Percentiles rank a stretch among this genome's conserved stretches.
phyloP scores from a whole-genome alignment of 257 asterid species.

The Dorcoceras hygrometricum region DNA sequence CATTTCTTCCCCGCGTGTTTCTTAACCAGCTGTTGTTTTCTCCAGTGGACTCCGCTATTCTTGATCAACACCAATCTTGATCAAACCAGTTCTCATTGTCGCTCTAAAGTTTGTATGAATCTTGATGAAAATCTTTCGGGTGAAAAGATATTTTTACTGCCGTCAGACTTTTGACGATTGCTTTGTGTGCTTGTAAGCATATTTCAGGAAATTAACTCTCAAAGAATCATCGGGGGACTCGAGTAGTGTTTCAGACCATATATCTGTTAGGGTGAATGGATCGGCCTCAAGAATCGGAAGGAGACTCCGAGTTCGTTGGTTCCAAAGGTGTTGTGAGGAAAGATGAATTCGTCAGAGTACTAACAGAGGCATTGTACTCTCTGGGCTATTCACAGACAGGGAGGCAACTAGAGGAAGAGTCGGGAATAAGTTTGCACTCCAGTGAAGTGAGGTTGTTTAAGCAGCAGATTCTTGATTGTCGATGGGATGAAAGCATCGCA shows the following conservation, averaged over 20 bases:
- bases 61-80: neutral
- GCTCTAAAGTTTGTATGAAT: neutral
- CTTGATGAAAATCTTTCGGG: neutral
- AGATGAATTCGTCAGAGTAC: slow-evolving; percentile 62
- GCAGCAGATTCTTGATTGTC: slow-evolving; percentile 69
- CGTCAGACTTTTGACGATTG: slow-evolving; percentile 5
- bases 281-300: slow-evolving; percentile 50
- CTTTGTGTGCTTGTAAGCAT: neutral
- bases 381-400: slow-evolving; percentile 70
- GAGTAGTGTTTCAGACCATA: slow-evolving; percentile 46
- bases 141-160: no score
- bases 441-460: slow-evolving; percentile 49
- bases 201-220: slow-evolving; percentile 19
- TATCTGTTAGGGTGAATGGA: slow-evolving; percentile 56
- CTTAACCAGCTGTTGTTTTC: no score
- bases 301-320: slow-evolving; percentile 67
- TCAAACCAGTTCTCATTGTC: slow-evolving; percentile 16
- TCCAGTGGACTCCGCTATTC: no score
- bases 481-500: slow-evolving; percentile 75
- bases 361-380: slow-evolving; percentile 77
- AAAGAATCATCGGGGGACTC: slow-evolving; percentile 49
- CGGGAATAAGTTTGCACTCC: slow-evolving; percentile 64
- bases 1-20: no score
- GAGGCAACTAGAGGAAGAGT: slow-evolving; percentile 66
- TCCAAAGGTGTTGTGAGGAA: slow-evolving; percentile 60